Evolutionary conservation across 345 rosid species (phyloP), one percentile per base, ranked within the genome.

Genomic region (Populus ilicifolia): DNA sequence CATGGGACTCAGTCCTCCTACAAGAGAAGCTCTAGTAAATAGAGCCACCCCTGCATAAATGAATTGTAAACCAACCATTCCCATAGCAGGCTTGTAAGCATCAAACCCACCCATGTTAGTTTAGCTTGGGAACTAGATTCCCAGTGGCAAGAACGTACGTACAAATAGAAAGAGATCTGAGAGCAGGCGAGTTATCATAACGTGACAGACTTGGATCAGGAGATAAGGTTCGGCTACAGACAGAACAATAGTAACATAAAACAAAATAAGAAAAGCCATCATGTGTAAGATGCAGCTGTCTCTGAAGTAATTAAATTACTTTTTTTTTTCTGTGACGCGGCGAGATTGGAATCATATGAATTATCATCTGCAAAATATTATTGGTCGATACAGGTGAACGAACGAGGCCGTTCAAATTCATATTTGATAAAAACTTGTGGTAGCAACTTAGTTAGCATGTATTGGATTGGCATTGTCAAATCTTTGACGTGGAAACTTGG

Each of bases 41-140:
- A 84, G 84, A 66, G 80, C 77, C 54, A 82, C 65, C 9, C 78
- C 84, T 41, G 87, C 85, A 70, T 84, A 78, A 23, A 27, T 35
- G 69, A 68, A 84, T 29, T 84, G 85, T 36, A 84, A 70, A 2
- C 41, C 82, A 62, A 84, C 33, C 89, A 86, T 82, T 61, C 78
- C 85, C 43, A 82, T 36, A 17, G 29, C 83, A 11, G 85, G 81
- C 61, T 72, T 70, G 73, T 59, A 82, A 56, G 8, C 41, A 23
- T 77, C 65, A 33, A 71, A 41, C 5, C 73, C 66, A 48, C 81
- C 71, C 83, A 83, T 83, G 35, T 5, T 4, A 5, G 23, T n/a
- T 69, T 41, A n/a, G 30, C 17, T 12, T 2, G n/a, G 23, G 3
- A 1, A 30, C 3, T 13, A 5, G n/a, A 11, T 17, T 20, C n/a